Evolutionary conservation across 1,139 yeast genomes (phyloP).

Genomic region (Pichia sp.): DNA sequence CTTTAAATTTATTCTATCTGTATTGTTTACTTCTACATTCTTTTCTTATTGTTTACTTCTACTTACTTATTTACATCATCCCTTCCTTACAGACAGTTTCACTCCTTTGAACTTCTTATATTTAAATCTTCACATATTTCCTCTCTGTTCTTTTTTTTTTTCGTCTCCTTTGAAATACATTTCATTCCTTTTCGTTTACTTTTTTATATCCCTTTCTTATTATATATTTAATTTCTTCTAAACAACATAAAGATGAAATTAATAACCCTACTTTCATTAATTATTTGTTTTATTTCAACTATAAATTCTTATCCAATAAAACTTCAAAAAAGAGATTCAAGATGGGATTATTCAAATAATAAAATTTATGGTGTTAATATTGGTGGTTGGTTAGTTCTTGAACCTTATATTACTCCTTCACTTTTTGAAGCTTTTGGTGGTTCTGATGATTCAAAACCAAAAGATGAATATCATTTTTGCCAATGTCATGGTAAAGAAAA

Average conservation of each 20-base stretch:
- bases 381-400: slow-evolving; percentile 65
- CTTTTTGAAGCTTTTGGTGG: slow-evolving; percentile 40
- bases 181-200: too few species aligned
- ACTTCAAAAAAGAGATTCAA: slow-evolving; percentile 22
- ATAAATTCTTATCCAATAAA: slow-evolving; percentile 21
- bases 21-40: too few species aligned
- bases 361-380: slow-evolving; percentile 44
- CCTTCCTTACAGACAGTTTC: too few species aligned
- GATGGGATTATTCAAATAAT: slow-evolving; percentile 27
- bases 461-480: slow-evolving; percentile 55
- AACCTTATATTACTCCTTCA: slow-evolving; percentile 62
- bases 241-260: slow-evolving; percentile 2
- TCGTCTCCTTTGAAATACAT: too few species aligned
- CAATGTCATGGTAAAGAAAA: slow-evolving; percentile 41
- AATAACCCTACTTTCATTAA: slow-evolving; percentile 2
- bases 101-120: too few species aligned
- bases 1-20: too few species aligned
- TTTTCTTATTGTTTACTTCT: too few species aligned
- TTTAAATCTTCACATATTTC: too few species aligned
- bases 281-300: slow-evolving; percentile 7
- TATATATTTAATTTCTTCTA: too few species aligned
- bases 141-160: too few species aligned
- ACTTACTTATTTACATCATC: too few species aligned
- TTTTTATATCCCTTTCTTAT: too few species aligned
- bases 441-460: slow-evolving; percentile 34